Conservation (phyloP, 1,284 basidiomycete genomes). For the Malassezia globosa region DNA sequence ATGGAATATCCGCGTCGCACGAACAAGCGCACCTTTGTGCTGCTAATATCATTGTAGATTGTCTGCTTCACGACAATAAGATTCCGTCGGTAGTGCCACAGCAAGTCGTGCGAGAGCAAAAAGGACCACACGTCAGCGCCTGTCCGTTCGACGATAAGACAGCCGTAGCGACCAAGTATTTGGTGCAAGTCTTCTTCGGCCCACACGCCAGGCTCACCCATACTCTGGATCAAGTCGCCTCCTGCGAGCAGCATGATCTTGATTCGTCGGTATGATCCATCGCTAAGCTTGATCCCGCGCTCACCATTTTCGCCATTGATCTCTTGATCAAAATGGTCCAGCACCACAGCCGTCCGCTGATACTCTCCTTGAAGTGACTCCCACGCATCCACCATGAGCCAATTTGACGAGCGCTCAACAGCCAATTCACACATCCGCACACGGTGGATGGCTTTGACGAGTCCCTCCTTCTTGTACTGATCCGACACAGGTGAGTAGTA, state of each 20-base stretch:
- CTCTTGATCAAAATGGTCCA: constrained; percentile 89
- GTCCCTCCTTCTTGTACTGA: constrained; percentile 45
- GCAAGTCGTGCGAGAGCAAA: constrained; percentile 53
- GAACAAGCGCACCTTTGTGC: constrained; percentile 56
- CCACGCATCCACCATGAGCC: constrained; percentile 85
- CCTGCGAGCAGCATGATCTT: constrained; percentile 88
- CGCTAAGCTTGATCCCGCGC: constrained; percentile 30
- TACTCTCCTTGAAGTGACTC: constrained; percentile 81
- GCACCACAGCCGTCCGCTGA: constrained; percentile 85
- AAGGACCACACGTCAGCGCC: constrained; percentile 73
- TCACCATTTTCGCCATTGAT: constrained; percentile 57
- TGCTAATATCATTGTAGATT: constrained; percentile 93
- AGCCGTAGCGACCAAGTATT: constrained; percentile 86
- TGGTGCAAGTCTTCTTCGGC: constrained; percentile 86
- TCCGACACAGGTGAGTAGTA: constrained; percentile 75
- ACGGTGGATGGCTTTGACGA: constrained; percentile 42
- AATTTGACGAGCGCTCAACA: constrained; percentile 45
- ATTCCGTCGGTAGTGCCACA: constrained; percentile 59
- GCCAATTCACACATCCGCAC: constrained; percentile 48
- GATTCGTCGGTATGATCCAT: constrained; percentile 36
- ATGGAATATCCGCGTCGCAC: constrained; percentile 84
- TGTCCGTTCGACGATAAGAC: constrained; percentile 85
- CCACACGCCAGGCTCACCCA: constrained; percentile 99
- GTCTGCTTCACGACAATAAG: constrained; percentile 77
- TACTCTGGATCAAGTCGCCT: constrained; percentile 90